Base-by-base conservation (phyloP, 192 early-diverging fungal genomes). In the Coemansia sp. region DNA sequence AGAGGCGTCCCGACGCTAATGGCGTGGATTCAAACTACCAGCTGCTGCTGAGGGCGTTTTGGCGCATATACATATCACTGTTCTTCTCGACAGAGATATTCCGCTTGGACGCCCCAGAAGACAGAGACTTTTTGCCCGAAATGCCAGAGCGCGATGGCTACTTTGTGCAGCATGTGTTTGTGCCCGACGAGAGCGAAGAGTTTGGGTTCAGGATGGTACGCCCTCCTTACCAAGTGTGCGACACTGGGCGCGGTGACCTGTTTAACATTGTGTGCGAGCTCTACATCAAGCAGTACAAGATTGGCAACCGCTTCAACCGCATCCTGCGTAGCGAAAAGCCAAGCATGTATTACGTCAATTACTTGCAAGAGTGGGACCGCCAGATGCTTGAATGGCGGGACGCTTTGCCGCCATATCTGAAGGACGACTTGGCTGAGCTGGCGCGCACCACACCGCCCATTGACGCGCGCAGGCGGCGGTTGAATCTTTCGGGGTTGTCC, bases 311-410 rank as follows among this genome's bases (percentile, higher is more conserved):
- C 40, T 77, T 77, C 42, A 77, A 77, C 59, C 62, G 63, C 34
- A 60, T 77, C 3, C 33, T 63, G 56, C 74, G 74, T 14, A 63
- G 67, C 43, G 74, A 77, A 18, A 77, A 69, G 63, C 48, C 56
- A 18, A 40, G 38, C 5, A 32, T 56, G 25, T 60, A 59, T 42
- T 77, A 77, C 40, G 56, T 77, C 39, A 65, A 51, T 35, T 77
- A 69, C 39, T 23, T 77, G 55, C 63, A 53, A 15, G 74, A 77
- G 56, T 77, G 74, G 74, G 74, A 77, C 53, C 66, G 74, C 6
- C 74, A 70, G 53, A 70, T 77, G 66, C 59, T 77, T 23, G 63
- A 66, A 46, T 77, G 74, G 74, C 74, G 74, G 21, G 55, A 53
- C 5, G 21, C 26, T 14, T 59, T 77, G 60, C 74, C 74, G 19